Percentiles rank a stretch among this genome's conserved stretches.
Evolutionary conservation across 257 asterid species (phyloP).

Genomic region (Solanum corneliomulleri): DNA sequence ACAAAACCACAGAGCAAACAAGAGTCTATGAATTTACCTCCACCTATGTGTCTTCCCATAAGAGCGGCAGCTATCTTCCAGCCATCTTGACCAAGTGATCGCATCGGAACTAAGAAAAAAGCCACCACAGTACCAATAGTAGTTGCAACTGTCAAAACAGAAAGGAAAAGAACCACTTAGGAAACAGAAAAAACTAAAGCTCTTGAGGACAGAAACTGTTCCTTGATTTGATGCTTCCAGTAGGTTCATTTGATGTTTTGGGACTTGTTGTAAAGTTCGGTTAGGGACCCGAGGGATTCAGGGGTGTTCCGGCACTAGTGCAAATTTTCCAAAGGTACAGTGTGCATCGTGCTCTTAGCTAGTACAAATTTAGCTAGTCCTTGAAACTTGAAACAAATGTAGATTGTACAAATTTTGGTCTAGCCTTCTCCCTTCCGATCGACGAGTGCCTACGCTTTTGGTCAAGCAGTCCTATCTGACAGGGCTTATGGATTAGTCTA

Average conservation of each 20-base stretch:
- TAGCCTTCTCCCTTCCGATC: not conserved
- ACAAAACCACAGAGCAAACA: not conserved
- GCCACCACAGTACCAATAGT: constrained; percentile 77
- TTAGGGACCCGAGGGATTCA: not conserved
- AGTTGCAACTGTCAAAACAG: constrained; percentile 53
- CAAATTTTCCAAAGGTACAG: not conserved
- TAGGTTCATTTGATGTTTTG: not conserved
- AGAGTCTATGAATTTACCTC: constrained; percentile 36
- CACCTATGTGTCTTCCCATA: constrained; percentile 98
- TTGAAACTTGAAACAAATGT: not conserved
- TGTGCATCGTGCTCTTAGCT: not conserved
- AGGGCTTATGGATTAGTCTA: not conserved
- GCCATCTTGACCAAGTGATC: constrained; percentile 68
- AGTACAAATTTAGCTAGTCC: not conserved
- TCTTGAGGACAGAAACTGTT: not conserved
- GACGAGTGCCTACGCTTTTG: not conserved
- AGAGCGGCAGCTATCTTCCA: constrained; percentile 98
- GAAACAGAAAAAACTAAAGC: not conserved
- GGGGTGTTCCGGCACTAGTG: not conserved
- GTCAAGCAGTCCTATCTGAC: not conserved
- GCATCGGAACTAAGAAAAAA: constrained; percentile 73
- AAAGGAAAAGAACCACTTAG: not conserved
- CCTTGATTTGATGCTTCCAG: not conserved
- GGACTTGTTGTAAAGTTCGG: not conserved
- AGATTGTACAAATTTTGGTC: not conserved